Conservation (phyloP, 2,329 filamentous ascomycete genomes). For the Aspergillus transmontanensis region DNA sequence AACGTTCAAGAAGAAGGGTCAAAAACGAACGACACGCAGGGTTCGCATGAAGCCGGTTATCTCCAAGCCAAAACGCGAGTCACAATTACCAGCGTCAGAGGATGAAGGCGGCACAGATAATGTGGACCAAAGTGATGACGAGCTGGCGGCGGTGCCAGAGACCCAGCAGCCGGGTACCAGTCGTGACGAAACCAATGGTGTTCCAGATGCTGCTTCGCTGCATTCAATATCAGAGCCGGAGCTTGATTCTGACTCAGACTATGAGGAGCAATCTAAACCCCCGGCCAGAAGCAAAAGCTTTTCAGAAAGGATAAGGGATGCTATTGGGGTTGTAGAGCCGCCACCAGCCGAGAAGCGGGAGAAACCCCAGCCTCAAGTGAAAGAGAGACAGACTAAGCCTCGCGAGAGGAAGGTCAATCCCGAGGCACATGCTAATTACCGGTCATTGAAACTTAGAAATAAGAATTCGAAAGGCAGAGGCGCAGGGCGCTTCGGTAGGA, state of each 20-base stretch:
- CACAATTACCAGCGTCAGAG: constrained; percentile 24
- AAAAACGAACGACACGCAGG: constrained; percentile 51
- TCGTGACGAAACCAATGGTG: constrained; percentile 12
- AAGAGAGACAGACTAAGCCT: constrained; percentile 30
- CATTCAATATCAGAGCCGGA: constrained; percentile 34
- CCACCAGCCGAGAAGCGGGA: constrained; percentile 19
- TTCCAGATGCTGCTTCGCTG: constrained; percentile 25
- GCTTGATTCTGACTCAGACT: constrained; percentile 35
- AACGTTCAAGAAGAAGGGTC: constrained; percentile 52
- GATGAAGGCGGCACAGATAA: constrained; percentile 18
- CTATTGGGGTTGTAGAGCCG: constrained; percentile 28
- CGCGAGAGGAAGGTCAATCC: constrained; percentile 44
- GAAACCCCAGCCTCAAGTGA: constrained; percentile 15
- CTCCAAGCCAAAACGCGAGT: constrained; percentile 33
- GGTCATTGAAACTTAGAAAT: constrained; percentile 50
- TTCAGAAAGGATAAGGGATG: constrained; percentile 41
- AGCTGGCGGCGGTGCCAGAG: constrained; percentile 32
- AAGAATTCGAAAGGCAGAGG: constrained; percentile 37
- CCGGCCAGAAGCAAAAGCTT: constrained; percentile 32
- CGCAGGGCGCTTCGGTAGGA: constrained; percentile 41
- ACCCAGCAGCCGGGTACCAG: constrained; percentile 26
- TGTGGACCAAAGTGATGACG: constrained; percentile 29
- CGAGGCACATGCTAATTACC: constrained; percentile 52
- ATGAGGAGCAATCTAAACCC: constrained; percentile 24
- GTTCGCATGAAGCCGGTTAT: constrained; percentile 46